A percentile compares a stretch with the other conserved stretches of the same genome.
phyloP scores from a whole-genome alignment of 1,284 basidiomycete genomes.

The Puccinia novopanici region DNA sequence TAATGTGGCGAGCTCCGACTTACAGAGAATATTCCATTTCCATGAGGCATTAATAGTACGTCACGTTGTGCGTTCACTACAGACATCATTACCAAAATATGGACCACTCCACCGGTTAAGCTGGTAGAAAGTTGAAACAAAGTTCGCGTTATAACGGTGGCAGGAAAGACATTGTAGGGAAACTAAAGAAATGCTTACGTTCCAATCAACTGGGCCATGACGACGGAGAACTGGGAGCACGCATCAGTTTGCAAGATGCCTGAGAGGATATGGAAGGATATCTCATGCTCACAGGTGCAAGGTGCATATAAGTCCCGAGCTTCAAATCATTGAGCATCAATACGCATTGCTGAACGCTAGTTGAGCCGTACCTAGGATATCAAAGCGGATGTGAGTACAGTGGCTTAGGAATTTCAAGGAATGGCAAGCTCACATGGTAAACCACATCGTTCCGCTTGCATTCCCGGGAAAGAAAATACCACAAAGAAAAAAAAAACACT shows the following conservation, averaged over 20 bases:
- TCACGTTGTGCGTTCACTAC: slow-evolving; percentile 39
- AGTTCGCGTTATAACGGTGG: neutral
- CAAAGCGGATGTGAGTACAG: too few relatives aligned
- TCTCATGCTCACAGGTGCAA: slow-evolving; percentile 14
- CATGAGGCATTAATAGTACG: slow-evolving; percentile 33
- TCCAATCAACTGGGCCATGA: slow-evolving; percentile 39
- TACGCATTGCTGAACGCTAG: slow-evolving; percentile 34
- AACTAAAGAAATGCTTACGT: neutral
- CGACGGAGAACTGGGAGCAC: neutral
- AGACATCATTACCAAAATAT: slow-evolving; percentile 32
- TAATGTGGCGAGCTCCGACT: neutral
- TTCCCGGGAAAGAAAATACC: slow-evolving; percentile 46
- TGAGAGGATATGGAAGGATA: neutral
- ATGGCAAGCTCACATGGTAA: slow-evolving; percentile 35
- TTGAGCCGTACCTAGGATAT: slow-evolving; percentile 28
- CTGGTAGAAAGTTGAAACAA: slow-evolving; percentile 13
- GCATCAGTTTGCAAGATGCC: slow-evolving; percentile 1
- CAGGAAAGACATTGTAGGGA: neutral
- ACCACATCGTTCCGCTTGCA: slow-evolving; percentile 44
- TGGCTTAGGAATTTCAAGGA: too few relatives aligned
- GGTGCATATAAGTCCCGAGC: slow-evolving; percentile 39
- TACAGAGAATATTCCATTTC: slow-evolving; percentile 48
- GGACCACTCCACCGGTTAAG: slow-evolving; percentile 19
- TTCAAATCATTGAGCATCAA: slow-evolving; percentile 48
- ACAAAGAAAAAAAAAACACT: neutral